These are phyloP conservation scores for Rhizopogon roseolus DNA, from an alignment of 768 basidiomycete genomes.

Conservation along the genomic window DNA sequence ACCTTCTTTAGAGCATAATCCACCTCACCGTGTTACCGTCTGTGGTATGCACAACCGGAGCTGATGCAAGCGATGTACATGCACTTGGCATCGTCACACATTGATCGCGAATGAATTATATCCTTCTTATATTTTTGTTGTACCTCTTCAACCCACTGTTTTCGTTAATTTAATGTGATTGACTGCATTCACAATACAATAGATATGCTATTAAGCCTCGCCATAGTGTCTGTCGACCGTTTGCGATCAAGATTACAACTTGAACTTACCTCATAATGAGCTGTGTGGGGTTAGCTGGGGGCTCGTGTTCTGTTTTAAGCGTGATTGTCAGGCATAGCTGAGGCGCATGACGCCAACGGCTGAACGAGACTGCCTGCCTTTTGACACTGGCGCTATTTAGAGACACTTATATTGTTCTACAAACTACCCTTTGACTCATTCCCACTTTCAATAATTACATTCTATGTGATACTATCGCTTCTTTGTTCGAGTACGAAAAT, in stretches of 20 bases:
- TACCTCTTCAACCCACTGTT: background rate
- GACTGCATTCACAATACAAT: background rate
- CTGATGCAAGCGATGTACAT: background rate
- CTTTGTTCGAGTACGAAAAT: too few relatives aligned
- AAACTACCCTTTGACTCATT: background rate
- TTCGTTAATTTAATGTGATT: background rate
- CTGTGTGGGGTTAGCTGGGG: conserved; percentile 1
- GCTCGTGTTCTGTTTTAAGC: background rate
- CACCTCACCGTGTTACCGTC: conserved; percentile 1
- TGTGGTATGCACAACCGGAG: conserved; percentile 1
- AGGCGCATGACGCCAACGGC: background rate
- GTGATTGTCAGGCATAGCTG: too few relatives aligned
- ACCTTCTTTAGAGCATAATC: background rate
- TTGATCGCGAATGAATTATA: background rate
- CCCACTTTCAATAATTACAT: background rate
- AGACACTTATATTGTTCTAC: conserved; percentile 12
- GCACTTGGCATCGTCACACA: background rate
- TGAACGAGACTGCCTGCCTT: background rate
- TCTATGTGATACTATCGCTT: too few relatives aligned
- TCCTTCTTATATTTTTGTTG: conserved; percentile 1
- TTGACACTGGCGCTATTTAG: background rate
- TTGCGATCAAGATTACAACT: background rate
- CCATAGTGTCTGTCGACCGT: too few relatives aligned
- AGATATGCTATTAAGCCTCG: too few relatives aligned
- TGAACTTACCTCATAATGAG: background rate